Conservation (phyloP, 2,329 filamentous ascomycete genomes). For the Volutella citrinella region DNA sequence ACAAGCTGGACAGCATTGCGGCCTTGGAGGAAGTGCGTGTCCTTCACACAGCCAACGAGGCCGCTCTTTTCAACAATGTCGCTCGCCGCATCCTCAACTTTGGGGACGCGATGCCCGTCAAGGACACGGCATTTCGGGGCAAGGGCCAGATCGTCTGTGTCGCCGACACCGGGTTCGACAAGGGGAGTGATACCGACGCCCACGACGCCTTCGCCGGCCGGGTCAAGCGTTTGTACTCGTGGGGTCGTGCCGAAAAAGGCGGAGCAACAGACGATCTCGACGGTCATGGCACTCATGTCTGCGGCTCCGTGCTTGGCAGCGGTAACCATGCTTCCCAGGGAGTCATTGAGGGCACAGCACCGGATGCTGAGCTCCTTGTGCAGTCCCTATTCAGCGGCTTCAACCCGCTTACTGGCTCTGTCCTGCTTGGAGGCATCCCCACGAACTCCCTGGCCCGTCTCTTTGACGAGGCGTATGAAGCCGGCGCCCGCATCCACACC, state of each 20-base stretch:
- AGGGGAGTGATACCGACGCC: neutral
- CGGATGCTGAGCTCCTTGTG: conserved; percentile 1
- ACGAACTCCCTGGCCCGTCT: neutral
- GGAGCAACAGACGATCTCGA: neutral
- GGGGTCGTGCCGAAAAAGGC: neutral
- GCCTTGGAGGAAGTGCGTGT: no score
- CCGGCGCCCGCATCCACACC: conserved; percentile 4
- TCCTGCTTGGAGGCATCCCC: neutral
- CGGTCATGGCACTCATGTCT: conserved; percentile 4
- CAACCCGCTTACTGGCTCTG: neutral
- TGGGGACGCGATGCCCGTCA: no score
- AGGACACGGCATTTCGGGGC: conserved; percentile 1
- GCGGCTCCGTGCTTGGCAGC: conserved; percentile 1
- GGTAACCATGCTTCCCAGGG: neutral
- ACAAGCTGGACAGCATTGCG: no score
- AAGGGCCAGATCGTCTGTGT: conserved; percentile 3
- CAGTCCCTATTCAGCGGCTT: conserved; percentile 1
- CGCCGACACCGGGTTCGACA: conserved; percentile 4
- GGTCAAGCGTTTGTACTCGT: neutral
- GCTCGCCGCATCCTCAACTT: no score
- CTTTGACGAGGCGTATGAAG: neutral
- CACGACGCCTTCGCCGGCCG: conserved; percentile 1
- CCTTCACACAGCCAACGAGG: no score
- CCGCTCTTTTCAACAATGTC: no score
- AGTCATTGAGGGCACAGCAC: conserved; percentile 1